A percentile compares a stretch with the other conserved stretches of the same genome.
phyloP scores from a whole-genome alignment of 176 grass and related monocot species.

The Eremochloa ophiuroides region DNA sequence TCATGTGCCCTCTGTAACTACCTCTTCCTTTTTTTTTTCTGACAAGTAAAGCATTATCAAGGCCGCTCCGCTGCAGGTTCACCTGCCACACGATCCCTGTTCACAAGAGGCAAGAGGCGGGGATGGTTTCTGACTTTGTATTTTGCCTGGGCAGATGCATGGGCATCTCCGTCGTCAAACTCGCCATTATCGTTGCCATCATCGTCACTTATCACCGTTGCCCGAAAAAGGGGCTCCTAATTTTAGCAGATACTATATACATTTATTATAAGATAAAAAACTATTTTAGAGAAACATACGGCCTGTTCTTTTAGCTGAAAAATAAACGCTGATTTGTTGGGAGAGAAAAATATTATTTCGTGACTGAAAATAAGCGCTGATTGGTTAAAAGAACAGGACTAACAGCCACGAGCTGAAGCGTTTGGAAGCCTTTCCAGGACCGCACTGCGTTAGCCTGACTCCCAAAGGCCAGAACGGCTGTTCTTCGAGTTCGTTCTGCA shows the following conservation, averaged over 20 bases:
- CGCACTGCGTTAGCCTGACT: not conserved
- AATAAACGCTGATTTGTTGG: too few species aligned
- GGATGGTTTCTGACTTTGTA: not conserved
- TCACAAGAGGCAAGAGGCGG: not conserved
- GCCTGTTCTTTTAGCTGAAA: too few species aligned
- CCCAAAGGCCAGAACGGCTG: not conserved
- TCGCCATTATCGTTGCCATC: not conserved
- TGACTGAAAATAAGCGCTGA: too few species aligned
- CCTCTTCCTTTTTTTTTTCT: too few species aligned
- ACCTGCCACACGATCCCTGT: conserved; percentile 34
- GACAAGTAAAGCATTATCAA: too few species aligned
- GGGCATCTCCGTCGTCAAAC: not conserved
- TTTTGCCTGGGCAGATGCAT: not conserved
- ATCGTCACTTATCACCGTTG: not conserved
- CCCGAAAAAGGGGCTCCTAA: too few species aligned
- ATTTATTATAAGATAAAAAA: too few species aligned
- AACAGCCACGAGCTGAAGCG: too few species aligned
- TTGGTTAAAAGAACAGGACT: too few species aligned
- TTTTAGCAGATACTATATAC: too few species aligned
- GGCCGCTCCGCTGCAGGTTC: conserved; percentile 4
- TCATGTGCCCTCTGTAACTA: conserved; percentile 7
- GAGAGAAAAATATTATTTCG: too few species aligned
- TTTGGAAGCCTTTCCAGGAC: not conserved
- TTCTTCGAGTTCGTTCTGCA: not conserved
- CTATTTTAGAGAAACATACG: too few species aligned